Base-by-base conservation (phyloP, 495 filamentous ascomycete species). In the Clohesyomyces aquaticus region DNA sequence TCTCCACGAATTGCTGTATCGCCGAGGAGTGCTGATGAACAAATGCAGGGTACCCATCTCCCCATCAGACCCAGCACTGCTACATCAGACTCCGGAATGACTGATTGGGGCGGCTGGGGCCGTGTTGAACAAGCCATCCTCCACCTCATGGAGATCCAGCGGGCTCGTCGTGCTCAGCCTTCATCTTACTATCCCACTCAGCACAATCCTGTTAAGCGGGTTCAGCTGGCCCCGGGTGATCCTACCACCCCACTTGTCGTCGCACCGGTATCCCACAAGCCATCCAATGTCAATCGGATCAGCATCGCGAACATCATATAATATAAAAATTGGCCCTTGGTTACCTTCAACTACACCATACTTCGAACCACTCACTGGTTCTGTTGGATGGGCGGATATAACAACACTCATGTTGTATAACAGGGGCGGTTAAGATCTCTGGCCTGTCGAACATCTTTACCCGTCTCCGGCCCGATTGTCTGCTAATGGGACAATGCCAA, bases 41-140 rank as follows among this genome's bases (percentile, higher is more conserved):
- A 27, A 12, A 61, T 65, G 38, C 63, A 67, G 12, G 56, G 60
- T 8, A 55, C 57, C 47, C 54, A 57, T 53, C 23, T 67, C 58
- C 48, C 65, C 65, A 46, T 57, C 25, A 27, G 74, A 71, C 47
- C 73, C 63, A 42, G 59, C 67, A 68, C 73, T 8, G 71, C 71
- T 2, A 71, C 84, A 19, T 78, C 77, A 8, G 74, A 79, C 21
- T 76, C 76, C 10, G 84, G 85, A 63, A 74, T 72, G 12, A 75
- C 75, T 27, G 76, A 75, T 10, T 83, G 78, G 81, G 77, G 78
- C 47, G 80, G 79, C 1, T 86, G 83, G 83, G 79, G 76, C 11
- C 77, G 79, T 73, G 72, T 85, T 19, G 81, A 84, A 59, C 72
- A 77, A 28, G 79, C 77, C 1, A 73, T 85, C 12, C 74, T 76